Conservation (phyloP, 768 basidiomycete genomes). For the Boletus vinaceobasis region DNA sequence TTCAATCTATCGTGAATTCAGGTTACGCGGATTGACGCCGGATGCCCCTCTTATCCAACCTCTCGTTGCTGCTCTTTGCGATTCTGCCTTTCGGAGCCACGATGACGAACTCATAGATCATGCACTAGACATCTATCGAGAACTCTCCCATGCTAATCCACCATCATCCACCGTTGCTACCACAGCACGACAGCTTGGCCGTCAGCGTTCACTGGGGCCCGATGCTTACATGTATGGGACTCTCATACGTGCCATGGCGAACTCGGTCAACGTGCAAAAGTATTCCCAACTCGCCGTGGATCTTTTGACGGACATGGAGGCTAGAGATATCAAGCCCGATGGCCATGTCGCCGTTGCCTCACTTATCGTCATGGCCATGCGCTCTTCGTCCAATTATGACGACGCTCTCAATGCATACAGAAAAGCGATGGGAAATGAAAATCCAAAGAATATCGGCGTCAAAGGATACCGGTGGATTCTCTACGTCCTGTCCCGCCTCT, state of each 20-base stretch:
- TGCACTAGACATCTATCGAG: conserved; percentile 53
- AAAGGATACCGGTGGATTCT: conserved; percentile 64
- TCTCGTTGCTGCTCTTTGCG: conserved; percentile 50
- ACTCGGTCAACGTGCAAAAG: conserved; percentile 43
- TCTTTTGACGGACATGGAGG: conserved; percentile 66
- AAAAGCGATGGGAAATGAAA: conserved; percentile 30
- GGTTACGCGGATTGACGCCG: conserved; percentile 41
- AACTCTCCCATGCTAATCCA: conserved; percentile 38
- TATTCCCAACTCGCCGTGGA: conserved; percentile 46
- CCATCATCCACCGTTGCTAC: conserved; percentile 14
- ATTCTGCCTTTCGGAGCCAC: conserved; percentile 31
- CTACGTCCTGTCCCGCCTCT: conserved; percentile 56
- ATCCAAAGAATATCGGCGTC: conserved; percentile 42
- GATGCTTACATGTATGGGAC: conserved; percentile 53
- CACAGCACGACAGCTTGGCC: conserved; percentile 18
- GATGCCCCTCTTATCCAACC: conserved; percentile 53
- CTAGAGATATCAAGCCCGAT: conserved; percentile 43
- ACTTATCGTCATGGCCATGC: conserved; percentile 65
- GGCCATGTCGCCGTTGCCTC: conserved; percentile 46
- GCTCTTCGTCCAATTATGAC: conserved; percentile 46
- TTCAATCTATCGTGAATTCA: conserved; percentile 47
- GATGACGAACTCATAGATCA: conserved; percentile 45
- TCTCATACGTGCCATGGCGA: conserved; percentile 46
- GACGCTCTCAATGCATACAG: conserved; percentile 65
- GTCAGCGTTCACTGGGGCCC: conserved; percentile 40